Evolutionary conservation across 495 filamentous ascomycete species (phyloP).

Genomic region (Xylaria intraflava): DNA sequence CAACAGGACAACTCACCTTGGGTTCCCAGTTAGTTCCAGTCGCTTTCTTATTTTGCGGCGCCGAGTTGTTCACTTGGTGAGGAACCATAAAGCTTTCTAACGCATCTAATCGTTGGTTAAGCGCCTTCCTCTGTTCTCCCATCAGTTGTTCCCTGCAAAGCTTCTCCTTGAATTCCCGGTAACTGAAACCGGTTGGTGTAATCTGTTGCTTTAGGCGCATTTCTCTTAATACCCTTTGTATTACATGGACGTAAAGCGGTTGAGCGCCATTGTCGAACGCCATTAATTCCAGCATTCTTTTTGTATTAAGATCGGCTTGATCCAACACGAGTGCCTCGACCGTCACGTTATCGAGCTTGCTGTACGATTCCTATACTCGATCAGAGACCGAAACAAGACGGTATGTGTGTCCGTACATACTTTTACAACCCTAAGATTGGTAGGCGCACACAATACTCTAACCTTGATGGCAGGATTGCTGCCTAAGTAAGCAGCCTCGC

Average conservation of each 20-base stretch:
- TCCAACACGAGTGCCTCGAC: slow-evolving; percentile 52
- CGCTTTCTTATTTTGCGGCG: background rate
- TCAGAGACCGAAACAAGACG: background rate
- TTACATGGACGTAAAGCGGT: slow-evolving; percentile 58
- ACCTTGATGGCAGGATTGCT: slow-evolving; percentile 49
- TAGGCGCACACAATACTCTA: slow-evolving; percentile 57
- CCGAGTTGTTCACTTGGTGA: slow-evolving; percentile 17
- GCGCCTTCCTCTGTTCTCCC: slow-evolving; percentile 39
- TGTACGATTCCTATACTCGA: slow-evolving; percentile 26
- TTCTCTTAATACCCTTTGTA: slow-evolving; percentile 54
- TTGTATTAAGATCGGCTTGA: slow-evolving; percentile 53
- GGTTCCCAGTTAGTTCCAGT: slow-evolving; percentile 30
- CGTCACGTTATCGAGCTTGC: slow-evolving; percentile 32
- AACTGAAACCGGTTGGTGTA: slow-evolving; percentile 39
- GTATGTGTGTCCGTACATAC: slow-evolving; percentile 19
- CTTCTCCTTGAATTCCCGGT: slow-evolving; percentile 41
- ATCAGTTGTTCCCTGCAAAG: slow-evolving; percentile 35
- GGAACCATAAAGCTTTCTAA: slow-evolving; percentile 53
- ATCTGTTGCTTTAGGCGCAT: slow-evolving; percentile 45
- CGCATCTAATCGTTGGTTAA: slow-evolving; percentile 51
- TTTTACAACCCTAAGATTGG: slow-evolving; percentile 46
- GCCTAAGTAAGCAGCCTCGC: slow-evolving; percentile 63
- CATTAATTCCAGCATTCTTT: slow-evolving; percentile 64
- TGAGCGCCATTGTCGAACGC: slow-evolving; percentile 42
- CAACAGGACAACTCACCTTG: slow-evolving; percentile 13